phyloP scores from a whole-genome alignment of 2,329 filamentous ascomycete species.

The Neocucurbitaria cava region DNA sequence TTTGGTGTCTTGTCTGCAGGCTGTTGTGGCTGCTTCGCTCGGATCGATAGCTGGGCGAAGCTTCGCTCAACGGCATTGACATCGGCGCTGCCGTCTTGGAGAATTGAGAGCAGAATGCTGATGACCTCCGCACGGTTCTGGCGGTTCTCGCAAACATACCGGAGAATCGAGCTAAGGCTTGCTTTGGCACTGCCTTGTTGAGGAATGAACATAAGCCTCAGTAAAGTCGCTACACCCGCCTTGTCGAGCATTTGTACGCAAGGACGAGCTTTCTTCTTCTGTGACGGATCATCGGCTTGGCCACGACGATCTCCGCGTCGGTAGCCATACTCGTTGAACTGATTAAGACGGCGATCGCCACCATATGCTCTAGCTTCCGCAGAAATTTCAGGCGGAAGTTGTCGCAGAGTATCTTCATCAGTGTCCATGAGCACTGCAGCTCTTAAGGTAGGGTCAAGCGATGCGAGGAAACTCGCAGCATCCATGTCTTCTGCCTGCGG shows the following conservation, averaged over 20 bases:
- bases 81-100: conserved; percentile 94
- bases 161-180: conserved; percentile 84
- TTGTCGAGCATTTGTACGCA: conserved; percentile 98
- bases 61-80: conserved; percentile 93
- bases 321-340: conserved; percentile 53
- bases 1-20: conserved; percentile 79
- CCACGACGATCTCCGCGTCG: conserved; percentile 46
- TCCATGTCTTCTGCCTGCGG: conserved; percentile 77
- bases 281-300: conserved; percentile 56
- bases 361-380: conserved; percentile 81
- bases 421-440: conserved; percentile 91
- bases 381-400: conserved; percentile 83
- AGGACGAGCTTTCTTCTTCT: conserved; percentile 73
- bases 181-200: conserved; percentile 86
- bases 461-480: conserved; percentile 88
- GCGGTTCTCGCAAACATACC: conserved; percentile 94
- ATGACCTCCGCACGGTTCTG: conserved; percentile 94
- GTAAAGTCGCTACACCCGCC: conserved; percentile 89
- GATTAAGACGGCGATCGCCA: conserved; percentile 61
- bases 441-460: conserved; percentile 82
- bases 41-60: conserved; percentile 89
- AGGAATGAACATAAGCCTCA: conserved; percentile 98
- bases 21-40: conserved; percentile 77
- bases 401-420: conserved; percentile 83
- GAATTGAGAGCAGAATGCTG: conserved; percentile 87